Evolutionary conservation across 768 basidiomycete species (phyloP), one percentile per base, ranked within the genome.

Genomic region (Coprinopsis marcescibilis): DNA sequence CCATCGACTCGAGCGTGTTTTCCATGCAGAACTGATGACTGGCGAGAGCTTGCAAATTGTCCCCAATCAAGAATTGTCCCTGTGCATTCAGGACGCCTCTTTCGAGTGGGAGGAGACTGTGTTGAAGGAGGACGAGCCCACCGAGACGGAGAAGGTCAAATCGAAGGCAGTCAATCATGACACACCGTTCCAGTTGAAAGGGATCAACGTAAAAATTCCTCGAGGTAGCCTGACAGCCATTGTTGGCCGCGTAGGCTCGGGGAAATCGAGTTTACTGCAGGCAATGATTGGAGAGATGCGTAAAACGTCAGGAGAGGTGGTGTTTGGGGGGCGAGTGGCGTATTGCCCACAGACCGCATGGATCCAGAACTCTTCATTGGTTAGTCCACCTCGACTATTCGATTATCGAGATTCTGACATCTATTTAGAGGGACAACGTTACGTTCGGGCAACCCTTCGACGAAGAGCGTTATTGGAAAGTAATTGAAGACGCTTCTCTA

Each of bases 281-380:
- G 81, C 80, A 3, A 63, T 89, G 21, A 75, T 86, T 32, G 83
- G 85, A 4, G 85, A 86, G 62, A 86, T 86, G 83, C 67, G 73
- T 14, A 69, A 67, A 47, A 52, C 69, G 2, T 59, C 63, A 7
- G 85, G 85, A 0, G 57, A 62, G 11, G 73, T 82, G 29, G 63
- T 67, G 0, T 80, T 86, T 52, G 80, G 85, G 5, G 84, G 85
- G 0, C 63, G 66, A 12, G 70, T 86, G 8, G 82, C 76, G 4
- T 89, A 86, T 57, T 84, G 81, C 56, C 72, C 83, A 13, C 85
- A 89, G 61, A 77, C 75, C 0, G 81, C 84, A 0, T 89, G 85
- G 85, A 86, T 89, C 39, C 82, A 85, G 60, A 85, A 85, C 57
- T 76, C 78, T 0, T 70, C 77, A 3, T 55, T 83, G 57, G 81